Evolutionary conservation across 345 rosid genomes (phyloP).

Genomic region (Pistacia atlantica): DNA sequence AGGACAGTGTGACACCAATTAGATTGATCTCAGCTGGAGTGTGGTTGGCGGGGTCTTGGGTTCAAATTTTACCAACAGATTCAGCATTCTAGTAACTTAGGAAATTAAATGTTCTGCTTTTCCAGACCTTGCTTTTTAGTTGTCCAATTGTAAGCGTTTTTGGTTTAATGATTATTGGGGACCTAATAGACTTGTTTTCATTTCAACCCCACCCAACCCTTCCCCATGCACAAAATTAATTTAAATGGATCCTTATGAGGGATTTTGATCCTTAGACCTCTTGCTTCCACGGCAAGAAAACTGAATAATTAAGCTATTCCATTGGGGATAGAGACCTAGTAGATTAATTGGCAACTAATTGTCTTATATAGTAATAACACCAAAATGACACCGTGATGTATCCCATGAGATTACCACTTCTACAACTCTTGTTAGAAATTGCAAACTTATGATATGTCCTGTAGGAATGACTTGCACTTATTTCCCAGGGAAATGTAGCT

Average conservation of each 20-base stretch:
- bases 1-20: neutral
- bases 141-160: neutral
- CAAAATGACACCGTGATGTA: neutral
- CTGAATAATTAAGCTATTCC: too few relatives aligned
- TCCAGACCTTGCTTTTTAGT: neutral
- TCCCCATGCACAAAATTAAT: too few relatives aligned
- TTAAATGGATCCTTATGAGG: too few relatives aligned
- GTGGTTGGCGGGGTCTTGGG: too few relatives aligned
- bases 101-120: neutral
- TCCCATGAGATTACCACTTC: neutral
- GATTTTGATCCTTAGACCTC: too few relatives aligned
- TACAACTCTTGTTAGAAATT: neutral
- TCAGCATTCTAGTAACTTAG: neutral
- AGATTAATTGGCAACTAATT: neutral
- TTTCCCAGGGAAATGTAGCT: conserved; percentile 92
- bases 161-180: neutral
- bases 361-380: neutral
- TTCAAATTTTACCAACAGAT: neutral
- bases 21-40: too few relatives aligned
- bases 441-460: neutral
- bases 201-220: too few relatives aligned
- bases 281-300: too few relatives aligned
- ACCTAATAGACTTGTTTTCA: too few relatives aligned
- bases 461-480: neutral
- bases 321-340: neutral